phyloP scores from a whole-genome alignment of 1,284 basidiomycete genomes.

The Ustilago curta region DNA sequence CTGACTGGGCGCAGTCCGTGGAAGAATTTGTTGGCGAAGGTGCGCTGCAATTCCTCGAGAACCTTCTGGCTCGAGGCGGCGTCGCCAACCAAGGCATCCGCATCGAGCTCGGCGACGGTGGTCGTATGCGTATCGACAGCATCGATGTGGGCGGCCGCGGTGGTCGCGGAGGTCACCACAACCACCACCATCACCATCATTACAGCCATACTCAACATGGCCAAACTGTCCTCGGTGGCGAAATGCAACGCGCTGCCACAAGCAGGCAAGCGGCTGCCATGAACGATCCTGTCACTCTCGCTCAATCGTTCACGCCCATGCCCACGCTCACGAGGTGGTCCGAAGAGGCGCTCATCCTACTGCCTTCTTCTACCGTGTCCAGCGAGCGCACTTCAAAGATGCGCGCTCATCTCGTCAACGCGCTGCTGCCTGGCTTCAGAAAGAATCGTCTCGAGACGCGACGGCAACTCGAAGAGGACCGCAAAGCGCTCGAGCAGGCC shows the following conservation, averaged over 20 bases:
- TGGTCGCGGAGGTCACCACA: slow-evolving; percentile 20
- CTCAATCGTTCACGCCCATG: slow-evolving; percentile 74
- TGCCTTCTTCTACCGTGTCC: slow-evolving; percentile 76
- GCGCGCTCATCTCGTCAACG: slow-evolving; percentile 79
- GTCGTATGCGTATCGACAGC: slow-evolving; percentile 59
- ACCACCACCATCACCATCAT: slow-evolving; percentile 25
- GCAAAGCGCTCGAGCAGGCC: slow-evolving; percentile 65
- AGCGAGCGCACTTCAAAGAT: slow-evolving; percentile 78
- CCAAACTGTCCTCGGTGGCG: slow-evolving; percentile 32
- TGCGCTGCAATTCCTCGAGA: slow-evolving; percentile 84
- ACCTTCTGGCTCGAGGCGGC: slow-evolving; percentile 73
- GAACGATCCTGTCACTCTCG: slow-evolving; percentile 60
- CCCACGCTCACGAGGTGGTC: slow-evolving; percentile 89
- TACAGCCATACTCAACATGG: slow-evolving; percentile 40
- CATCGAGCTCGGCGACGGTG: slow-evolving; percentile 58
- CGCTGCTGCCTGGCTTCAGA: slow-evolving; percentile 78
- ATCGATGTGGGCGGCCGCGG: slow-evolving; percentile 29
- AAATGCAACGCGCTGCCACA: slow-evolving; percentile 26
- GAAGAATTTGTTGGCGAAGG: slow-evolving; percentile 85
- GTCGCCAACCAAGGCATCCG: slow-evolving; percentile 50
- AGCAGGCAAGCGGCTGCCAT: slow-evolving; percentile 29
- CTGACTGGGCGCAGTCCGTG: slow-evolving; percentile 76
- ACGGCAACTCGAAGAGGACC: slow-evolving; percentile 70
- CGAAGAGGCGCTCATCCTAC: slow-evolving; percentile 85
- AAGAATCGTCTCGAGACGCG: slow-evolving; percentile 32